Evolutionary conservation across 805 yeast genomes (phyloP).

Genomic region (Starmerella floris): DNA sequence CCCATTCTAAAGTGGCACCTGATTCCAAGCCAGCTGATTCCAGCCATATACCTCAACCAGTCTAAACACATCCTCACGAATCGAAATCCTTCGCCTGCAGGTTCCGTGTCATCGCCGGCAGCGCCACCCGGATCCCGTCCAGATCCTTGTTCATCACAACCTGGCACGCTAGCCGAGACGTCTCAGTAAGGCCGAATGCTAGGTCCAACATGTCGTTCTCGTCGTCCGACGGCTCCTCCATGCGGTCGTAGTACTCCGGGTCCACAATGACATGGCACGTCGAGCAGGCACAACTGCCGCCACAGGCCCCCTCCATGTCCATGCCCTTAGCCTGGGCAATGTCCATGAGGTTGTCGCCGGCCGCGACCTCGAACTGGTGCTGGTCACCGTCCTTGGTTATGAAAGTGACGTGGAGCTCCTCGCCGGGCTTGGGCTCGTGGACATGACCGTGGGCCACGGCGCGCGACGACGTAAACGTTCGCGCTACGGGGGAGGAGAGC

Average conservation of each 20-base stretch:
- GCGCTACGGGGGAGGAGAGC: too few relatives aligned
- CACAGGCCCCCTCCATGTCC: conserved; percentile 96
- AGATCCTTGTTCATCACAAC: conserved; percentile 76
- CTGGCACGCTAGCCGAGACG: conserved; percentile 92
- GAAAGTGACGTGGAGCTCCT: conserved; percentile 77
- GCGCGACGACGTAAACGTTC: neutral
- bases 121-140: conserved; percentile 87
- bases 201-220: conserved; percentile 97
- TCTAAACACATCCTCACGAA: conserved; percentile 8
- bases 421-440: conserved; percentile 84
- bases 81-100: conserved; percentile 67
- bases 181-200: conserved; percentile 94
- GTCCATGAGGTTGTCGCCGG: conserved; percentile 82
- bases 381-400: conserved; percentile 86
- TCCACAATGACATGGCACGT: conserved; percentile 95
- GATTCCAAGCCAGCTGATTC: too few relatives aligned
- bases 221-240: conserved; percentile 94
- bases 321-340: conserved; percentile 87
- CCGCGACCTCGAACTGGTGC: conserved; percentile 69
- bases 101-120: conserved; percentile 96
- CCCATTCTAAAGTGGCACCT: too few relatives aligned
- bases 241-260: conserved; percentile 79
- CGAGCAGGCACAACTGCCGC: conserved; percentile 98
- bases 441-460: conserved; percentile 59
- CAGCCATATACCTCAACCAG: too few relatives aligned